Evolutionary conservation across 108 stramenopile species (phyloP), one percentile per base, ranked within the genome.

Genomic region (Cyclotella cryptica): DNA sequence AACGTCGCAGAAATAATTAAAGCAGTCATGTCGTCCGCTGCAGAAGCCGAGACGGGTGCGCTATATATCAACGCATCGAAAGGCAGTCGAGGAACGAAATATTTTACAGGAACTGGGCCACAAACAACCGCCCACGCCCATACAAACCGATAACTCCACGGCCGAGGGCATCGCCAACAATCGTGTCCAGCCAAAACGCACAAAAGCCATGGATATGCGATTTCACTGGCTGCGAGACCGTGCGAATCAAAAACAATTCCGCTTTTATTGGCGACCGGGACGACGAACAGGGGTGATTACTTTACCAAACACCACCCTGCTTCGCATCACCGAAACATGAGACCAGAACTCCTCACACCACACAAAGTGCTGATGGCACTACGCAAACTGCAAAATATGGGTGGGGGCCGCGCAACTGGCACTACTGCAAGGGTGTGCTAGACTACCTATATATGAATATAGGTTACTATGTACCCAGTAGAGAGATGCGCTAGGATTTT

Each of bases 41-140:
- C 75, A 29, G 85, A 88, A 74, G 85, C 85, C 19, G 88, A 88
- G 52, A 29, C 73, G 7, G 84, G 80, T 3, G 87, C 72, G 26
- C 60, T 75, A n/a, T 87, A 63, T 61, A 15, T 66, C 54, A 87
- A 87, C 52, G 77, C 72, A 57, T n/a, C 52, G 76, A 61, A 72
- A 84, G 44, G 83, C 73, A 51, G 17, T 57, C 22, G 22, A 60
- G 10, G 52, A 67, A 15, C 74, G 79, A 26, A 41, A 40, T 35
- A 51, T 74, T 12, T 73, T 80, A 18, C 22, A 49, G 28, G 71
- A 80, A 39, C 64, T 85, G 73, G 84, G 88, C 51, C 85, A 84
- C 57, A 78, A 58, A 35, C 87, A 85, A 60, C 74, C 66, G 35
- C 66, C 84, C 15, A 88, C 81, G n/a, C 87, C 87, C 17, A 61